phyloP scores from a whole-genome alignment of 2,329 filamentous ascomycete species.

The Cladophialophora chaetospira region DNA sequence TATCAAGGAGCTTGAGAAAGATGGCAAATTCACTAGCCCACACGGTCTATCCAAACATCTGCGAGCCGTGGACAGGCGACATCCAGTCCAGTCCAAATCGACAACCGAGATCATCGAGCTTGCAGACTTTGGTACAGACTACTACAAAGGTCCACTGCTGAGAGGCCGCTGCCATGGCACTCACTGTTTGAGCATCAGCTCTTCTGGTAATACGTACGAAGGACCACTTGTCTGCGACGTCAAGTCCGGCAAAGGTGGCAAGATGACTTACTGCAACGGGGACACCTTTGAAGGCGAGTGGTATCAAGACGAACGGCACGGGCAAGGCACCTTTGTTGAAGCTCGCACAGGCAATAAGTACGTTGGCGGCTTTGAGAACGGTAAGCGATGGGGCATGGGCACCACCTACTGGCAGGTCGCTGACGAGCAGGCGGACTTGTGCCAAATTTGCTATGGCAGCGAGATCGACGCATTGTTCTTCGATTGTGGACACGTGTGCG shows the following conservation, averaged over 20 bases:
- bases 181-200: constrained; percentile 53
- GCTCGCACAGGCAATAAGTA: constrained; percentile 62
- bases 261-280: constrained; percentile 59
- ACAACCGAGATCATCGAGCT: constrained; percentile 43
- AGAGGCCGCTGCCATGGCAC: constrained; percentile 57
- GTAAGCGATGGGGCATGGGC: constrained; percentile 63
- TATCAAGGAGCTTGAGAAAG: constrained; percentile 32
- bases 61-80: constrained; percentile 27
- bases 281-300: constrained; percentile 53
- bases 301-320: constrained; percentile 52
- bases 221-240: constrained; percentile 57
- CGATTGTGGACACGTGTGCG: constrained; percentile 65
- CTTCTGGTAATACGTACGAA: constrained; percentile 58
- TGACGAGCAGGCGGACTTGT: constrained; percentile 61
- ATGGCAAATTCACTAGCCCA: constrained; percentile 35
- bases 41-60: constrained; percentile 22
- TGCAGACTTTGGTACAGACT: constrained; percentile 55
- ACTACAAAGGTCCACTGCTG: constrained; percentile 57
- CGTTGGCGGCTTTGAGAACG: constrained; percentile 61
- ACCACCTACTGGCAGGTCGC: constrained; percentile 64
- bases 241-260: constrained; percentile 56
- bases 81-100: constrained; percentile 28
- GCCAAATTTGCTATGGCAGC: constrained; percentile 64
- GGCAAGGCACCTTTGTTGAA: constrained; percentile 60
- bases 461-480: constrained; percentile 63